Conservation (phyloP, 2,329 filamentous ascomycete species). For the Macrophomina tecta region DNA sequence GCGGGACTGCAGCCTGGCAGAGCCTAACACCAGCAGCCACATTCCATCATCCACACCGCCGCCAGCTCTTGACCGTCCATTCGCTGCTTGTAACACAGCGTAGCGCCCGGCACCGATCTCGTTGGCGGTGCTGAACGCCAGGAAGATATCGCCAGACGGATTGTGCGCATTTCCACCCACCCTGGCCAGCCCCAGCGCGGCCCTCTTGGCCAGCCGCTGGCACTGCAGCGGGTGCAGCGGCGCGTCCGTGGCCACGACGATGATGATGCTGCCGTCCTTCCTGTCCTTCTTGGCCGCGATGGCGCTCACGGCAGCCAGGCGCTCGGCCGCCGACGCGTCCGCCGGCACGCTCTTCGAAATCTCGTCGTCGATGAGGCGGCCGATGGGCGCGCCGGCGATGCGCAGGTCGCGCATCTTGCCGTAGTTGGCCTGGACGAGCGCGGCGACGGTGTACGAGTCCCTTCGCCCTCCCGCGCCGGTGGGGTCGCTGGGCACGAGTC, state of each 20-base stretch:
- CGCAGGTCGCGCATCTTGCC: constrained; percentile 62
- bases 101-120: constrained; percentile 40
- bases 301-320: constrained; percentile 39
- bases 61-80: background rate
- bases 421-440: constrained; percentile 71
- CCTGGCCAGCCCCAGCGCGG: constrained; percentile 65
- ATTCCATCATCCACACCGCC: background rate
- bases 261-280: constrained; percentile 67
- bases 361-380: constrained; percentile 58
- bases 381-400: constrained; percentile 67
- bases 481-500: constrained; percentile 52
- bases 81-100: background rate
- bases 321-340: constrained; percentile 37
- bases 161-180: constrained; percentile 69
- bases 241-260: constrained; percentile 66
- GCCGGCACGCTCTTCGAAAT: constrained; percentile 46
- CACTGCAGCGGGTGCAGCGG: constrained; percentile 65
- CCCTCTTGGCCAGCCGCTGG: constrained; percentile 64
- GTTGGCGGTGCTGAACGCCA: constrained; percentile 70
- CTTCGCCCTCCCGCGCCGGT: constrained; percentile 6
- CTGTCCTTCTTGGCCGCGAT: constrained; percentile 50
- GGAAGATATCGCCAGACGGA: constrained; percentile 69
- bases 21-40: background rate
- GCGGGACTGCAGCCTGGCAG: background rate
- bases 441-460: constrained; percentile 63